phyloP scores from a whole-genome alignment of 805 yeast genomes.

The Wickerhamiella cacticola region DNA sequence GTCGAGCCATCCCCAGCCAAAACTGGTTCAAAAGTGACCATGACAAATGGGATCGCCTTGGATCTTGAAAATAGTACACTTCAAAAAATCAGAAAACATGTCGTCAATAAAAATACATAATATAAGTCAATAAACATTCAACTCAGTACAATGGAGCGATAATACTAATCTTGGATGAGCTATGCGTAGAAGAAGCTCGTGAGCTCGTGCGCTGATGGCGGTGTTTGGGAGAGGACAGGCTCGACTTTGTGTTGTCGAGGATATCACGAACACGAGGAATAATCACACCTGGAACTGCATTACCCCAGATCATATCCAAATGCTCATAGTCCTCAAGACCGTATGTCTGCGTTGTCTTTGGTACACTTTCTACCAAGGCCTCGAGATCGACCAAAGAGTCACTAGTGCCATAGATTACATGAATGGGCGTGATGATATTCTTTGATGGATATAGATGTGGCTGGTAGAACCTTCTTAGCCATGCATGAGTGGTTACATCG shows the following conservation, averaged over 20 bases:
- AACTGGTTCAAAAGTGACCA: conserved; percentile 29
- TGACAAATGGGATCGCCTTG: conserved; percentile 14
- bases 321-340: conserved; percentile 69
- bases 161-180: neutral
- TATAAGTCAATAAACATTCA: neutral
- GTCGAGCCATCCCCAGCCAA: conserved; percentile 15
- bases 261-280: conserved; percentile 15
- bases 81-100: neutral
- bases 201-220: neutral
- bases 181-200: neutral
- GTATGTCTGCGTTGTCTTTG: conserved; percentile 35
- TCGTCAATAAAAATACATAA: neutral
- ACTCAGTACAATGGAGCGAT: neutral
- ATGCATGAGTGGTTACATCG: conserved; percentile 22
- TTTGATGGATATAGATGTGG: conserved; percentile 53
- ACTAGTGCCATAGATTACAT: conserved; percentile 61
- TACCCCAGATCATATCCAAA: conserved; percentile 82
- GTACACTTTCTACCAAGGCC: conserved; percentile 58
- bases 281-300: conserved; percentile 36
- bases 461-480: conserved; percentile 32
- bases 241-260: neutral
- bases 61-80: neutral
- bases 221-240: neutral
- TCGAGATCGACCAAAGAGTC: conserved; percentile 84
- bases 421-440: conserved; percentile 59